phyloP scores from a whole-genome alignment of 1,139 yeast species.

The Suhomyces choctaworum region DNA sequence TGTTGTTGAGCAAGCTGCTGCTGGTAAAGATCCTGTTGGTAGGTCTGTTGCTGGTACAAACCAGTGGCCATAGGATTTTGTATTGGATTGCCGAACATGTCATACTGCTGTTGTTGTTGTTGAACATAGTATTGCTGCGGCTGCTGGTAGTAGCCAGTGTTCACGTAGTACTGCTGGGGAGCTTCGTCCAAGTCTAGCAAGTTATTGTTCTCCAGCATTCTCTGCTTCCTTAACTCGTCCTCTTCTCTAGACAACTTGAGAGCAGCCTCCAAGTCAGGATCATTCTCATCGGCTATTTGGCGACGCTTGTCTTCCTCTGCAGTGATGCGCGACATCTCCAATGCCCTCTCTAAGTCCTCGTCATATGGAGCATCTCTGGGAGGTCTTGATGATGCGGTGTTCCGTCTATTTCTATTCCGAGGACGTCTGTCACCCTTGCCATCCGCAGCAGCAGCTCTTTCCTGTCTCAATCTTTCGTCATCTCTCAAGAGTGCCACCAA shows the following conservation, averaged over 20 bases:
- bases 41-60: slow-evolving; percentile 22
- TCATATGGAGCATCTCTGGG: slow-evolving; percentile 55
- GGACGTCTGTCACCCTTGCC: slow-evolving; percentile 23
- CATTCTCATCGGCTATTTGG: slow-evolving; percentile 46
- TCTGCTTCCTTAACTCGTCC: slow-evolving; percentile 69
- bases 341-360: slow-evolving; percentile 79
- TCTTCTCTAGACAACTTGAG: slow-evolving; percentile 84
- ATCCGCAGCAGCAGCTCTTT: slow-evolving; percentile 51
- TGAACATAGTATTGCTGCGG: slow-evolving; percentile 24
- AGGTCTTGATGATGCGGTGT: slow-evolving; percentile 16
- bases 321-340: slow-evolving; percentile 77
- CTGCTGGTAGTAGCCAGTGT: slow-evolving; percentile 36
- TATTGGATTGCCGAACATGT: slow-evolving; percentile 80
- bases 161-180: slow-evolving; percentile 30
- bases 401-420: slow-evolving; percentile 20
- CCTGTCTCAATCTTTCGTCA: slow-evolving; percentile 78
- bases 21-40: slow-evolving; percentile 35
- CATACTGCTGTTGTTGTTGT: slow-evolving; percentile 40
- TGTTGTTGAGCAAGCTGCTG: slow-evolving; percentile 34
- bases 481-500: slow-evolving; percentile 76
- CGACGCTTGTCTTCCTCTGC: slow-evolving; percentile 71
- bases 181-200: slow-evolving; percentile 55
- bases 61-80: slow-evolving; percentile 59
- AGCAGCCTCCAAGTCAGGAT: slow-evolving; percentile 79
- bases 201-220: slow-evolving; percentile 49